These are phyloP conservation scores for Macrolepiota albuminosa DNA, from an alignment of 768 basidiomycete genomes.

Conservation along the genomic window DNA sequence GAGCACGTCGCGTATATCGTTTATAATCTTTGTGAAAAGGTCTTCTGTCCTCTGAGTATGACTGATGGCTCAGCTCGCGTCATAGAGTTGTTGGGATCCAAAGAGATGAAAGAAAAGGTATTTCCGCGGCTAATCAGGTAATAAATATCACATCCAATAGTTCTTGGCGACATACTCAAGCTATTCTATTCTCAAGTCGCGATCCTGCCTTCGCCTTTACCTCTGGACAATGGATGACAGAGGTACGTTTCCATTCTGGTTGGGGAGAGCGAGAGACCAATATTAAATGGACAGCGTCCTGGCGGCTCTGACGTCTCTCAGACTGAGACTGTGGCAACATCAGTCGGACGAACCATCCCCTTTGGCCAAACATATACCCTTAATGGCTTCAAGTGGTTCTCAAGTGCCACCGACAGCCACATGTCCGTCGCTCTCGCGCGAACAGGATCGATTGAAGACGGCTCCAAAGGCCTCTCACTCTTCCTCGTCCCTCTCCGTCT, in stretches of 20 bases:
- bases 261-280: neutral
- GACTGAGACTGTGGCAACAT: slow-evolving; percentile 59
- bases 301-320: slow-evolving; percentile 75
- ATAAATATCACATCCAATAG: neutral
- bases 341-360: slow-evolving; percentile 25
- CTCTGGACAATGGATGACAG: slow-evolving; percentile 85
- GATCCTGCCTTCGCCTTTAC: slow-evolving; percentile 60
- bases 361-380: slow-evolving; percentile 53
- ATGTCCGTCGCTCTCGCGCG: slow-evolving; percentile 70
- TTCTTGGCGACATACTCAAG: neutral
- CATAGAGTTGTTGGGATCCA: slow-evolving; percentile 60
- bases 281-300: slow-evolving; percentile 39
- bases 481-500: slow-evolving; percentile 67
- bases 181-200: slow-evolving; percentile 35
- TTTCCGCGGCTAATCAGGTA: slow-evolving; percentile 61
- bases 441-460: slow-evolving; percentile 49
- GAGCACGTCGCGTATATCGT: neutral
- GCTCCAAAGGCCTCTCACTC: slow-evolving; percentile 66
- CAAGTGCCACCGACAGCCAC: slow-evolving; percentile 75
- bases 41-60: slow-evolving; percentile 76
- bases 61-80: slow-evolving; percentile 75
- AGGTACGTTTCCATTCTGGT: slow-evolving; percentile 36
- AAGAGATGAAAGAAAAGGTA: slow-evolving; percentile 53
- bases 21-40: slow-evolving; percentile 25
- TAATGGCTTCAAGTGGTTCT: slow-evolving; percentile 82